phyloP scores from a whole-genome alignment of 306 rosid genomes.

The Cercis canadensis region DNA sequence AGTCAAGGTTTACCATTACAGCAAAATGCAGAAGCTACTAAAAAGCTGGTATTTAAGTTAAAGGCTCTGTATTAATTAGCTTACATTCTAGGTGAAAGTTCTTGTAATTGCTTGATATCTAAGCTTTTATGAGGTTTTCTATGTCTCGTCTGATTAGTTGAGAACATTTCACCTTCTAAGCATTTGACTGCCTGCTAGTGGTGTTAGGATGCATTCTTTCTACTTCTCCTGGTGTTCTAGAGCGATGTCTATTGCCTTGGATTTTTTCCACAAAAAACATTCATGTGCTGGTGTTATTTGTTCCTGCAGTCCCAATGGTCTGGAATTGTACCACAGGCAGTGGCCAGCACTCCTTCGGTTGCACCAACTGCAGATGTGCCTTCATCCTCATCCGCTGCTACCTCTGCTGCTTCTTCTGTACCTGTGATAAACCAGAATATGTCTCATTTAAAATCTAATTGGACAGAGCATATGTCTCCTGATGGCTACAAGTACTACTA shows the following conservation, averaged over 20 bases:
- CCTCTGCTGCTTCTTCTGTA: constrained; percentile 46
- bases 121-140: constrained; percentile 5
- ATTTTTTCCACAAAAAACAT: background rate
- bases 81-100: constrained; percentile 16
- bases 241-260: background rate
- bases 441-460: constrained; percentile 61
- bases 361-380: constrained; percentile 57
- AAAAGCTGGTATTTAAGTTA: constrained; percentile 66
- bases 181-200: constrained; percentile 5
- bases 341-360: constrained; percentile 45
- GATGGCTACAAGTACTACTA: constrained; percentile 93
- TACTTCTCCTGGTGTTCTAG: constrained; percentile 5
- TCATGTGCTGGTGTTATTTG: constrained; percentile 38
- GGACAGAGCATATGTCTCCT: constrained; percentile 97
- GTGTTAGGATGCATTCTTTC: constrained; percentile 17
- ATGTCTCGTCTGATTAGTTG: constrained; percentile 19
- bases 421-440: constrained; percentile 51
- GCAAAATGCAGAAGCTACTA: constrained; percentile 65
- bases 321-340: constrained; percentile 55
- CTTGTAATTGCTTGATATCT: constrained; percentile 22
- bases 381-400: constrained; percentile 59
- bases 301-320: constrained; percentile 66
- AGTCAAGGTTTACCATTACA: constrained; percentile 66
- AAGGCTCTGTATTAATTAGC: constrained; percentile 11
- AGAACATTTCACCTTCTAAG: constrained; percentile 9